These are phyloP conservation scores for Aspergillus arachidicola DNA, from an alignment of 2,329 filamentous ascomycete species.

Conservation along the genomic window DNA sequence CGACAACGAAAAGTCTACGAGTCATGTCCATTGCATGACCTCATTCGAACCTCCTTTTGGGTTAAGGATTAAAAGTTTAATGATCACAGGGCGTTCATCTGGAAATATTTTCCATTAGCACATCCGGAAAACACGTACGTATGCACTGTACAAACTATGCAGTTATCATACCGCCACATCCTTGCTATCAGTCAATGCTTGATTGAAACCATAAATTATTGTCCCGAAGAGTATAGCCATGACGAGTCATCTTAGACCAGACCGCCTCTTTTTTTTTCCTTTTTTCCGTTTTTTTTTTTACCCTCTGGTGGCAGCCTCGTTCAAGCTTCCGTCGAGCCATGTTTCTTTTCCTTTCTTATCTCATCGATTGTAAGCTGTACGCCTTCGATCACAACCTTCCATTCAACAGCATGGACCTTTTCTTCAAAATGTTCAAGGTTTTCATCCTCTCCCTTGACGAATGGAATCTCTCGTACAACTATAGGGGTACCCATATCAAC, in stretches of 20 bases:
- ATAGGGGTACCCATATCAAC: constrained; percentile 81
- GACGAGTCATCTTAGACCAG: neutral
- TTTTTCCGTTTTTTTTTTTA: neutral
- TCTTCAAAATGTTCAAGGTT: constrained; percentile 67
- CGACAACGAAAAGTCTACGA: neutral
- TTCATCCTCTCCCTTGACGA: constrained; percentile 63
- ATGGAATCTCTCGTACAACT: constrained; percentile 67
- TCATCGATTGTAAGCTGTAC: constrained; percentile 45
- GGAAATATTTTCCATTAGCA: neutral
- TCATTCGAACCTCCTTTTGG: neutral
- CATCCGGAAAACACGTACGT: neutral
- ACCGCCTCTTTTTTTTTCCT: neutral
- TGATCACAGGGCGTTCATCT: neutral
- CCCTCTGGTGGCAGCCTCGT: neutral
- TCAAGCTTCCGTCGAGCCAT: neutral
- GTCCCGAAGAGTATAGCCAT: neutral
- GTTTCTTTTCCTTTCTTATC: constrained; percentile 28
- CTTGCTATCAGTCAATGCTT: neutral
- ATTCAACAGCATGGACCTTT: constrained; percentile 76
- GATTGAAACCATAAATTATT: neutral
- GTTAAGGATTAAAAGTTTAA: neutral
- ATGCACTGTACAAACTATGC: neutral
- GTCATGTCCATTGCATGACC: neutral
- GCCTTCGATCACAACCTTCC: constrained; percentile 76
- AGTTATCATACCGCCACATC: neutral